Evolutionary conservation across 192 early-diverging fungal genomes (phyloP).

Genomic region (Backusella morwellensis): DNA sequence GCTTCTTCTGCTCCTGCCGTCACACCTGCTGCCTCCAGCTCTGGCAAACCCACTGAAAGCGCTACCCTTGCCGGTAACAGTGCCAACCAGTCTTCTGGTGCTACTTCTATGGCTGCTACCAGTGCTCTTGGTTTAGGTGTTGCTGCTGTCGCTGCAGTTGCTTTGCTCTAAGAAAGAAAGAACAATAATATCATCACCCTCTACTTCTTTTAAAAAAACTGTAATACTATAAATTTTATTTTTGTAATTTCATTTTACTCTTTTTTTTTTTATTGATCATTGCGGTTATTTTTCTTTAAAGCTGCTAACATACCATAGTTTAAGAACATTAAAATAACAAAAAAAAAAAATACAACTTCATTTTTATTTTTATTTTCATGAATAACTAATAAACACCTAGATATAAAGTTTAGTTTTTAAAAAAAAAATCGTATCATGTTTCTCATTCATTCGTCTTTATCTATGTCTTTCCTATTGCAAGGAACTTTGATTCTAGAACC

Average conservation of each 20-base stretch:
- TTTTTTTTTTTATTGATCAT: background rate
- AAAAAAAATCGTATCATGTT: background rate
- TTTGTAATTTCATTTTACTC: background rate
- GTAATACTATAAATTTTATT: background rate
- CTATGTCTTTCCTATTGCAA: no score
- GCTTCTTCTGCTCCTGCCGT: background rate
- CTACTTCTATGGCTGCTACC: background rate
- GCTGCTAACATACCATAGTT: background rate
- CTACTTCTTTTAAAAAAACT: background rate
- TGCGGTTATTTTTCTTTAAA: background rate
- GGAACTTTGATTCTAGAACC: no score
- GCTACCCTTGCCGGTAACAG: background rate
- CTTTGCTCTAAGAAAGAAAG: background rate
- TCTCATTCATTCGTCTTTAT: no score
- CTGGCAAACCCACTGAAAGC: background rate
- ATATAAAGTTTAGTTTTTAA: background rate
- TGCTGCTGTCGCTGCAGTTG: background rate
- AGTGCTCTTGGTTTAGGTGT: conserved; percentile 13
- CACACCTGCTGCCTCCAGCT: background rate
- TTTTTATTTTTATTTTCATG: background rate
- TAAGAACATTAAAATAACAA: background rate
- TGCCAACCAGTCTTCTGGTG: background rate
- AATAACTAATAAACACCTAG: background rate
- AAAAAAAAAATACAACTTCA: background rate
- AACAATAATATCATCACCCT: background rate